Conservation (phyloP, 1,139 yeast species). For the Suhomyces bolitotheri region DNA sequence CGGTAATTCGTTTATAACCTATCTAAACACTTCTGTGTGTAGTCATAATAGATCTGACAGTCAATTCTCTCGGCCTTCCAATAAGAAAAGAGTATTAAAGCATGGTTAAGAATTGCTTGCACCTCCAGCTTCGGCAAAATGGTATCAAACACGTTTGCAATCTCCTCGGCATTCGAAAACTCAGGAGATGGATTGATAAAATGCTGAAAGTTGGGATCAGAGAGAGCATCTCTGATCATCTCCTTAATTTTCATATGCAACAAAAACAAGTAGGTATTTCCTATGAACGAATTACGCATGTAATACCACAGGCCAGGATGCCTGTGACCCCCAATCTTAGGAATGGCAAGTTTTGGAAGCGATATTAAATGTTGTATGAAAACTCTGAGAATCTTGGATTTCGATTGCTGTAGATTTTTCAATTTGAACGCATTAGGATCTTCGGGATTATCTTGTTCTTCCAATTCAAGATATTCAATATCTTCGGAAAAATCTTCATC, state of each 20-base stretch:
- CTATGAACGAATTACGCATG: constrained; percentile 41
- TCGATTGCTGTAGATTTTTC: constrained; percentile 15
- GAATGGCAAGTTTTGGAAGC: constrained; percentile 37
- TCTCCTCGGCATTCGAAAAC: constrained; percentile 11
- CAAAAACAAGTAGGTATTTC: constrained; percentile 40
- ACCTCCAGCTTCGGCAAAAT: constrained; percentile 29
- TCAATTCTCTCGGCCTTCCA: constrained; percentile 43
- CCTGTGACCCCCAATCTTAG: constrained; percentile 40
- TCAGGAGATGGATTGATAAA: constrained; percentile 10
- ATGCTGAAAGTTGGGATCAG: constrained; percentile 13
- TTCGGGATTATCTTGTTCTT: constrained; percentile 12
- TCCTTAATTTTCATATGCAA: constrained; percentile 36
- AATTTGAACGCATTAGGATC: constrained; percentile 20
- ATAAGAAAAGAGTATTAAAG: constrained; percentile 34
- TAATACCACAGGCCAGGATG: constrained; percentile 49
- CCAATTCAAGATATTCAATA: constrained; percentile 20
- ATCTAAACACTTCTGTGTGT: constrained; percentile 25
- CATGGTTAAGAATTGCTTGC: constrained; percentile 32
- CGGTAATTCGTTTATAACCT: constrained; percentile 5
- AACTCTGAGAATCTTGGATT: constrained; percentile 15
- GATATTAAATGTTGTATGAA: constrained; percentile 27
- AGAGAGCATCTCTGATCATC: constrained; percentile 18
- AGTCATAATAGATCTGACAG: constrained; percentile 32
- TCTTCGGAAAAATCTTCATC: constrained; percentile 38
- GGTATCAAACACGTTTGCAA: constrained; percentile 21